A percentile compares a stretch with the other conserved stretches of the same genome.
Evolutionary conservation across 495 filamentous ascomycete genomes (phyloP).

Genomic region (Neurospora sp.): DNA sequence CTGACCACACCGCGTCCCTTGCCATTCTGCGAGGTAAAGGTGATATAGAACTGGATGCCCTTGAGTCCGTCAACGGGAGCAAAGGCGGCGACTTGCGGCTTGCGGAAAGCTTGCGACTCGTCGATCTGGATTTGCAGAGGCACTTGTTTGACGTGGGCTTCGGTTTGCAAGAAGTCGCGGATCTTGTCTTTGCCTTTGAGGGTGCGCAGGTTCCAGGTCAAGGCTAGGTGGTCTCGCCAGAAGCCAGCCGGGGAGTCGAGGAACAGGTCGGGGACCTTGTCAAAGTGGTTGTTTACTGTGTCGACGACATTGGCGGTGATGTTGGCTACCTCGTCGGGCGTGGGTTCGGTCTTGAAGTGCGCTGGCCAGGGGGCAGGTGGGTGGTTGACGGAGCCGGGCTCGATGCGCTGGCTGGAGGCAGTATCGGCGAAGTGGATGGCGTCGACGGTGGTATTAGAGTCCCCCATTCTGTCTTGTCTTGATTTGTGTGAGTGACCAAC

Average conservation of each 20-base stretch:
- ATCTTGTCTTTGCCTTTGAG: constrained; percentile 46
- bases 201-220: constrained; percentile 53
- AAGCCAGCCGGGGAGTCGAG: constrained; percentile 38
- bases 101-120: constrained; percentile 27
- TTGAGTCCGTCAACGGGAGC: constrained; percentile 35
- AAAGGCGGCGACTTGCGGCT: constrained; percentile 37
- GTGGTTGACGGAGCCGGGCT: constrained; percentile 50
- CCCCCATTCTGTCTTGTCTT: not conserved
- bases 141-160: constrained; percentile 22
- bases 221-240: constrained; percentile 53
- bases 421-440: not conserved
- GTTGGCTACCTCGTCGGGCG: constrained; percentile 31
- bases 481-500: not conserved
- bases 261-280: constrained; percentile 36
- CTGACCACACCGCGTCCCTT: constrained; percentile 47
- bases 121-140: constrained; percentile 38
- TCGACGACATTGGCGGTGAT: constrained; percentile 36
- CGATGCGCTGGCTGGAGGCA: constrained; percentile 42
- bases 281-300: constrained; percentile 39
- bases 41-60: constrained; percentile 45
- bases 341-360: constrained; percentile 12
- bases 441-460: not conserved
- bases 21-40: constrained; percentile 42
- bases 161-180: constrained; percentile 32
- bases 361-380: constrained; percentile 32